Percentiles rank a stretch among this genome's conserved stretches.
phyloP scores from a whole-genome alignment of 2,329 filamentous ascomycete species.

The Cladorrhinum sp. region DNA sequence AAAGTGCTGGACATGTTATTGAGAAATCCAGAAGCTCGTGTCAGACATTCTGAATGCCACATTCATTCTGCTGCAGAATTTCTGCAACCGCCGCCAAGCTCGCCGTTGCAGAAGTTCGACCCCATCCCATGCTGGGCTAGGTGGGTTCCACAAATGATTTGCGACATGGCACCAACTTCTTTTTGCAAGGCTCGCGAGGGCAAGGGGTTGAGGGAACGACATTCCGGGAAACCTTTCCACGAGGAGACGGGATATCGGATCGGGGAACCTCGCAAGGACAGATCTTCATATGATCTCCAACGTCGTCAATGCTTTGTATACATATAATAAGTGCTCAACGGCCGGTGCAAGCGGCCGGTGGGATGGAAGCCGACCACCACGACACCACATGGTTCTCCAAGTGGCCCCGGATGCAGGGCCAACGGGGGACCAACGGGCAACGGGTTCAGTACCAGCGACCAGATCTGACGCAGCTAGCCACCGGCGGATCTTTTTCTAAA shows the following conservation, averaged over 20 bases:
- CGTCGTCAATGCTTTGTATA: not conserved
- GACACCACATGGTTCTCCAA: not conserved
- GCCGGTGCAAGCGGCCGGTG: not conserved
- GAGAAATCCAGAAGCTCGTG: no score
- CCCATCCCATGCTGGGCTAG: not conserved
- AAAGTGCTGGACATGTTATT: no score
- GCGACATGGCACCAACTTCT: not conserved
- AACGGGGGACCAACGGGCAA: not conserved
- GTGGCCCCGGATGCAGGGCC: not conserved
- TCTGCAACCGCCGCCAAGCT: not conserved
- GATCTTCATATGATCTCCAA: conserved; percentile 5
- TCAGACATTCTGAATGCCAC: not conserved
- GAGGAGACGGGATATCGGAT: not conserved
- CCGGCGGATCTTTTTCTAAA: not conserved
- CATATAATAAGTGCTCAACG: not conserved
- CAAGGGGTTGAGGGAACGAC: not conserved
- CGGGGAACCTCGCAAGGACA: not conserved
- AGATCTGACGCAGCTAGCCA: conserved; percentile 5
- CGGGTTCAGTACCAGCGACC: conserved; percentile 10
- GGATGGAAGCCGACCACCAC: not conserved
- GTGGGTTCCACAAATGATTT: not conserved
- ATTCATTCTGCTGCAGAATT: no score
- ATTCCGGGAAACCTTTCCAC: conserved; percentile 8
- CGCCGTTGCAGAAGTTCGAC: not conserved
- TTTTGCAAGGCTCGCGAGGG: not conserved